Base-by-base conservation (phyloP, 257 asterid species). In the Craterostigma plantagineum region DNA sequence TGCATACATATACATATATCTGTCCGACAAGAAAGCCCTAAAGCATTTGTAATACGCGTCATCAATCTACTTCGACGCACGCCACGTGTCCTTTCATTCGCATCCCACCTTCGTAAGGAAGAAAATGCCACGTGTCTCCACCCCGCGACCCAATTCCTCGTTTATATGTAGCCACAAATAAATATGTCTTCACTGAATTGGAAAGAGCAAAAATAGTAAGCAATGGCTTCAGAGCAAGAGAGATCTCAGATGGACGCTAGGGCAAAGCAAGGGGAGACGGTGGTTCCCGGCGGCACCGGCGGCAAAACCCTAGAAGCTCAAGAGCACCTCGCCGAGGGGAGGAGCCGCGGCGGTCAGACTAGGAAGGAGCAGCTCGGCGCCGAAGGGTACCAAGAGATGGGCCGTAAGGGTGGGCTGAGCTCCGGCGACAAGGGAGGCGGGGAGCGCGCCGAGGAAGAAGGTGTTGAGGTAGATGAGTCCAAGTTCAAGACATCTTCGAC, bases 321-420 rank as follows among this genome's bases (percentile, higher is more conserved):
- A 33, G 67, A 75, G 11, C 75, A 65, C 65, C 81, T 75, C 38
- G 81, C 86, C 12, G 75, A 71, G 51, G 81, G 81, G 56, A 52
- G 86, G 63, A 71, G 75, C 70, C 54, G 63, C 15, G 85, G 85
- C 50, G 85, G 85, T 43, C 77, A 70, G 49, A 60, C 72, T 3
- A 59, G 81, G 56, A 57, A 37, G 63, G 77, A 65, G 30, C 74
- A 73, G 65, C 61, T 73, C 52, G 81, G 81, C 42, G 51, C 54
- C 7, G 81, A 68, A 35, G 81, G 81, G 7, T 72, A 68, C 42
- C 74, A 72, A 55, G 66, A 72, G 55, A 65, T 72, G 71, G 81
- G 81, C 1, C 67, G 77, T 7, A 73, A 69, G 41, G 81, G 75
- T 0, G 81, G 81, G 38, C 55, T 68, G 18, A 65, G 71, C 66